Evolutionary conservation across 2,329 filamentous ascomycete species (phyloP).

Genomic region (Colletotrichum tofieldiae): DNA sequence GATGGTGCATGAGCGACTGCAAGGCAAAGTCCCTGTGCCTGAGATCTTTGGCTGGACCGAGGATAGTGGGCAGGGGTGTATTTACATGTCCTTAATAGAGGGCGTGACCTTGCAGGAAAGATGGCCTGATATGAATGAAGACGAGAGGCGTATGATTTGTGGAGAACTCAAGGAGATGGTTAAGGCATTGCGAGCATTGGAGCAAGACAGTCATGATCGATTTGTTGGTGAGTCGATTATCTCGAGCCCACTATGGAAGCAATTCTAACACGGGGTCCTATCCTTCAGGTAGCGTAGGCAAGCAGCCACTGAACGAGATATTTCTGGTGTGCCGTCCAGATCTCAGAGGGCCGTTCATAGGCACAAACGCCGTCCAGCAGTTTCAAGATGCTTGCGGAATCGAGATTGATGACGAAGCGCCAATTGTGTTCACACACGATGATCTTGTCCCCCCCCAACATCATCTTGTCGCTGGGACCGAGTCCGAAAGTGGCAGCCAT

Average conservation of each 20-base stretch:
- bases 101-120: not conserved
- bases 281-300: not conserved
- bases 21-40: not conserved
- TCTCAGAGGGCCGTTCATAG: not conserved
- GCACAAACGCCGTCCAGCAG: not conserved
- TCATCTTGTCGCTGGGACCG: not conserved
- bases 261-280: not conserved
- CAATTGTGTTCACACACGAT: slow-evolving; percentile 3
- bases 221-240: not conserved
- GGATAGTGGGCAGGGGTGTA: not conserved
- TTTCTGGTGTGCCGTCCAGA: not conserved
- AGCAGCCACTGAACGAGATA: not conserved
- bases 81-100: slow-evolving; percentile 1
- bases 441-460: not conserved
- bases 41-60: slow-evolving; percentile 7
- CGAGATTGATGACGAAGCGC: not conserved
- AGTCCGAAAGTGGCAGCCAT: not conserved
- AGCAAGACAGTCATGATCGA: not conserved
- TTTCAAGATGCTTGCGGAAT: slow-evolving; percentile 2
- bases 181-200: not conserved
- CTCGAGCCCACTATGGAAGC: not conserved
- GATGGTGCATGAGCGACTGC: not conserved
- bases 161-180: not conserved
- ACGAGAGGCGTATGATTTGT: not conserved
- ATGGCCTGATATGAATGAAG: not conserved